Evolutionary conservation across 345 rosid species (phyloP), one percentile per base, ranked within the genome.

Genomic region (Physaria fendleri): DNA sequence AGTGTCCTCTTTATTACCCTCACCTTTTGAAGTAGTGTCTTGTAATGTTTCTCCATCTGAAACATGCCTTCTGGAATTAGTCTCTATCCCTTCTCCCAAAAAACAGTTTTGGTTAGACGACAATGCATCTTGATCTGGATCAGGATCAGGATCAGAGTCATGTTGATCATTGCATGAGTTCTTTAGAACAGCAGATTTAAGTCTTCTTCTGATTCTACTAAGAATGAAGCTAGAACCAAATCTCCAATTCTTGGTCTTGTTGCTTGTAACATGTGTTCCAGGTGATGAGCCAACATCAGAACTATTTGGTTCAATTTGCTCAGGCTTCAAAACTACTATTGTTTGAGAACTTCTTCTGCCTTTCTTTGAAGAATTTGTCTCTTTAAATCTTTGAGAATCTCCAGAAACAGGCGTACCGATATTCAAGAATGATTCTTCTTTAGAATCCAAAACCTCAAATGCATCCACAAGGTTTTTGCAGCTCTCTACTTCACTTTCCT

Each of bases 241-340:
- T 22, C 71, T 60, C 58, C 71, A 79, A 21, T 71, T 13, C 16
- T 79, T 83, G 57, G 95, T 81, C 81, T 89, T 89, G 77, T 82
- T 74, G 12, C 79, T 72, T 71, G 79, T 80, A 49, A 67, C 69
- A 22, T 57, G 35, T 68, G 49, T 76, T 41, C 66, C 66, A 6
- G 62, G 67, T 20, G 82, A 62, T 48, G 72, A 71, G n/a, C 58
- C 79, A 33, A 65, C 44, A 40, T 40, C 46, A 25, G 62, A 56
- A 45, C 62, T 65, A 46, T 63, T 74, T 55, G 74, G 81, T 37
- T 62, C 78, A 65, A 78, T 74, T 55, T 73, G 81, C 33, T 62
- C 78, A 65, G 79, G 60, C 68, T 84, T 88, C 74, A 93, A 74
- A 54, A 88, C 76, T 11, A 88, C 83, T 61, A 93, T 88, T 42